Evolutionary conservation across 2,329 filamentous ascomycete species (phyloP).

Genomic region (Xenoacremonium recifei): DNA sequence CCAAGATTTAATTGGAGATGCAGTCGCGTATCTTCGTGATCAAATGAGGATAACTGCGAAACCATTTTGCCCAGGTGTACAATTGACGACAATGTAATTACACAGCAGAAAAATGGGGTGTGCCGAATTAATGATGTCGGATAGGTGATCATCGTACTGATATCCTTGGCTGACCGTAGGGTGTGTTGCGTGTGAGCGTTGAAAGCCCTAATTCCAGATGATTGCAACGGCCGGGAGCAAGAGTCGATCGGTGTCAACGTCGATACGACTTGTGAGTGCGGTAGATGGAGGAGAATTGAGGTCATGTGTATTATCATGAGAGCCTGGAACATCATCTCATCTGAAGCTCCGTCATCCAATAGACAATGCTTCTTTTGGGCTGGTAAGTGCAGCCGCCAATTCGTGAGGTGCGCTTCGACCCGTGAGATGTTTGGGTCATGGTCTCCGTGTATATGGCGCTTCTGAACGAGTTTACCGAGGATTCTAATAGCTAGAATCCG

Average conservation of each 20-base stretch:
- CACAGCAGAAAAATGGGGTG: slow-evolving; percentile 82
- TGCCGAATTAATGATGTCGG: slow-evolving; percentile 70
- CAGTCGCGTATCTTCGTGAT: too few relatives aligned
- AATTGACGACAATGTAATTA: slow-evolving; percentile 74
- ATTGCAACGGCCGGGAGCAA: slow-evolving; percentile 60
- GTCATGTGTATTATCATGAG: slow-evolving; percentile 71
- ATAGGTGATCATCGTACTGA: slow-evolving; percentile 72
- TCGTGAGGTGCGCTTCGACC: slow-evolving; percentile 56
- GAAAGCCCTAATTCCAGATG: slow-evolving; percentile 49
- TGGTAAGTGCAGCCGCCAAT: slow-evolving; percentile 80
- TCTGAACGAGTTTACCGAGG: slow-evolving; percentile 70
- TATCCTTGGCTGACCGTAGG: slow-evolving; percentile 73
- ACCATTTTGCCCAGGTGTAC: slow-evolving; percentile 81
- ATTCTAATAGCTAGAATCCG: slow-evolving; percentile 79
- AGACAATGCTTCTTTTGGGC: slow-evolving; percentile 68
- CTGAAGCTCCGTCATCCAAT: slow-evolving; percentile 66
- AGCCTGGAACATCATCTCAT: slow-evolving; percentile 91
- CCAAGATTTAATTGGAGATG: too few relatives aligned
- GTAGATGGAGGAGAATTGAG: slow-evolving; percentile 76
- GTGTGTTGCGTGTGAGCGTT: slow-evolving; percentile 77
- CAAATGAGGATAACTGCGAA: too few relatives aligned
- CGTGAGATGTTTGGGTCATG: slow-evolving; percentile 52
- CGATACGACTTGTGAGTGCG: slow-evolving; percentile 71
- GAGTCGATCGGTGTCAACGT: slow-evolving; percentile 61
- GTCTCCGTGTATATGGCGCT: slow-evolving; percentile 48